Conservation (phyloP, 2,329 filamentous ascomycete species). For the Ophiocordyceps sinensis region DNA sequence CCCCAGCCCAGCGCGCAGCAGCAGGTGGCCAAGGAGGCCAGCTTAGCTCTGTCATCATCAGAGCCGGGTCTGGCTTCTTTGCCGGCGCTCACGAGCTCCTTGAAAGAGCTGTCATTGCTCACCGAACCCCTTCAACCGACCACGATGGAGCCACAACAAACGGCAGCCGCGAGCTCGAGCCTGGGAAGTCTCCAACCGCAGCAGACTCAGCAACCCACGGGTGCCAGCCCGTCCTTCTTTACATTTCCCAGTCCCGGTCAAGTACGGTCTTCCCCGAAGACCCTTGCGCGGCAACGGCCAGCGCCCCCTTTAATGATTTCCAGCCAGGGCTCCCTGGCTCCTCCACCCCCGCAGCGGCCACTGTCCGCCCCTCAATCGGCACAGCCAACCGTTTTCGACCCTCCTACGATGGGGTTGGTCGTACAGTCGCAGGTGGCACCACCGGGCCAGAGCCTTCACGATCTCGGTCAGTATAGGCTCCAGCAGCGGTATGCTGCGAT, state of each 20-base stretch:
- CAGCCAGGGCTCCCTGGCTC: constrained; percentile 50
- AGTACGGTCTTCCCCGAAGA: constrained; percentile 16
- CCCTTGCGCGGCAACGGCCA: constrained; percentile 48
- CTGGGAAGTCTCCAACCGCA: constrained; percentile 6
- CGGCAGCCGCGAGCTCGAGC: constrained; percentile 4
- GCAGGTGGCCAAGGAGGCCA: constrained; percentile 6
- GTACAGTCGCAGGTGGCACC: constrained; percentile 50
- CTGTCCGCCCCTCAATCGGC: constrained; percentile 78
- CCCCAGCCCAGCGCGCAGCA: constrained; percentile 27
- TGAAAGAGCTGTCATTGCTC: constrained; percentile 42
- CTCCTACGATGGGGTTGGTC: constrained; percentile 58
- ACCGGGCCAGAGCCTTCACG: constrained; percentile 62
- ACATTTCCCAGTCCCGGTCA: constrained; percentile 25
- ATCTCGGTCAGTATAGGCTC: constrained; percentile 51
- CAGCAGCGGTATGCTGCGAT: constrained; percentile 44
- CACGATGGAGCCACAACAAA: constrained; percentile 21
- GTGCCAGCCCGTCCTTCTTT: constrained; percentile 47
- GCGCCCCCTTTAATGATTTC: constrained; percentile 49
- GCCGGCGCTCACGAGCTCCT: constrained; percentile 34
- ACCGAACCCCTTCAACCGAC: constrained; percentile 37
- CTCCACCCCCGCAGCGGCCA: constrained; percentile 63
- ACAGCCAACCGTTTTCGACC: constrained; percentile 57
- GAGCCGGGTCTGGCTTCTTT: constrained; percentile 1
- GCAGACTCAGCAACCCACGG: constrained; percentile 29
- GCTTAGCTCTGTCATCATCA: constrained; percentile 10